Percentiles rank a stretch among this genome's conserved stretches.
Evolutionary conservation across 108 stramenopile genomes (phyloP).

Genomic region (Stephanodiscus minutulus): DNA sequence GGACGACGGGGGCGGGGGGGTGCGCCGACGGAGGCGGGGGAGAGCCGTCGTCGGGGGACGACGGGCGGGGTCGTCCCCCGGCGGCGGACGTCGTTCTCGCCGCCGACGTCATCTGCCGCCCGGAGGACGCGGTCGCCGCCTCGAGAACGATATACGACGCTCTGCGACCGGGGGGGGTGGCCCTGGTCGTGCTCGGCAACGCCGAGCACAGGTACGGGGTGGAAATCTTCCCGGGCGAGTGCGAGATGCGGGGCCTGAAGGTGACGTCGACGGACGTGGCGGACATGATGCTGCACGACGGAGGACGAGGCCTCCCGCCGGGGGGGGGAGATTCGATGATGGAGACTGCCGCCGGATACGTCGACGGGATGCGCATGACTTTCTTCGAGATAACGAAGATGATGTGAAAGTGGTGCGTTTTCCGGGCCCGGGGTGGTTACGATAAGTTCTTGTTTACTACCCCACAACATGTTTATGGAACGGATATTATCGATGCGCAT

Average conservation of each 20-base stretch:
- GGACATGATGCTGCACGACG: slow-evolving; percentile 58
- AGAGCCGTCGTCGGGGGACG: background rate
- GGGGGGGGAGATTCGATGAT: slow-evolving; percentile 16
- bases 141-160: slow-evolving; percentile 69
- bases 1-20: background rate
- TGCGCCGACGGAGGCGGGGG: background rate
- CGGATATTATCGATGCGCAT: no score
- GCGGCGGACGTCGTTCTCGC: slow-evolving; percentile 78
- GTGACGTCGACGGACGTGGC: slow-evolving; percentile 47
- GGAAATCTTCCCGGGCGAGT: slow-evolving; percentile 67
- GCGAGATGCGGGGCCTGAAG: slow-evolving; percentile 48
- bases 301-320: no score
- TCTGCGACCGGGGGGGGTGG: slow-evolving; percentile 56
- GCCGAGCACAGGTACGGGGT: slow-evolving; percentile 86
- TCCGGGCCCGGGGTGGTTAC: no score
- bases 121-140: slow-evolving; percentile 72
- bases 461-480: no score
- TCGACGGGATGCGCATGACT: slow-evolving; percentile 71
- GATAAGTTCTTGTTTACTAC: no score
- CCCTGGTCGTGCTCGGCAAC: slow-evolving; percentile 71
- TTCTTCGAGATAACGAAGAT: slow-evolving; percentile 34
- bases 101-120: slow-evolving; percentile 85
- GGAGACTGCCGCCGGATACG: slow-evolving; percentile 63
- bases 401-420: no score
- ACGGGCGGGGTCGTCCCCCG: slow-evolving; percentile 26